Conservation (phyloP, 768 basidiomycete species). For the Tricholoma bakamatsutake region DNA sequence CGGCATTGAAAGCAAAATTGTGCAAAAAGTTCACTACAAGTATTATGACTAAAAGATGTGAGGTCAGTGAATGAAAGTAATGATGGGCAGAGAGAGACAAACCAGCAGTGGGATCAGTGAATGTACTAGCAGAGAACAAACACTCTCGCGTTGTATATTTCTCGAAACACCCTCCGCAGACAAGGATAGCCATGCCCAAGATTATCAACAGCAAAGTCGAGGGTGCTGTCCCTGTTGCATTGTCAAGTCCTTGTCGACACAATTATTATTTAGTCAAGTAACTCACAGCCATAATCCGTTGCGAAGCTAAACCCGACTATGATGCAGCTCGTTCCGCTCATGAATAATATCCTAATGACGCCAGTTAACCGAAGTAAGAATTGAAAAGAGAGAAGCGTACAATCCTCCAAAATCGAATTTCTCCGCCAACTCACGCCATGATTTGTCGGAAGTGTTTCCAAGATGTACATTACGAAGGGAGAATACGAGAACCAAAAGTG, state of each 20-base stretch:
- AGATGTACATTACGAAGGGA: constrained; percentile 58
- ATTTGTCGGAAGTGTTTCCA: constrained; percentile 37
- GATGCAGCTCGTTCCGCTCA: constrained; percentile 66
- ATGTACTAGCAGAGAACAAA: constrained; percentile 61
- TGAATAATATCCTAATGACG: constrained; percentile 56
- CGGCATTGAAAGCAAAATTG: constrained; percentile 77
- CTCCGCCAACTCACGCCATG: constrained; percentile 48
- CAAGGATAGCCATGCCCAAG: constrained; percentile 47
- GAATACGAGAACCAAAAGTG: constrained; percentile 47
- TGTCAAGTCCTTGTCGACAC: constrained; percentile 10
- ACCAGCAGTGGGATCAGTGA: constrained; percentile 59
- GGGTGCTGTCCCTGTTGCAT: constrained; percentile 52
- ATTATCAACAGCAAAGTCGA: constrained; percentile 57
- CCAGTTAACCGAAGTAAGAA: constrained; percentile 11
- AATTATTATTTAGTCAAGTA: constrained; percentile 2
- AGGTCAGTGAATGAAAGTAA: constrained; percentile 12
- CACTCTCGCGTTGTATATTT: constrained; percentile 59
- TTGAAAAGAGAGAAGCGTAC: constrained; percentile 38
- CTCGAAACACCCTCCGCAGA: constrained; percentile 64
- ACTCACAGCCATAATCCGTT: constrained; percentile 61
- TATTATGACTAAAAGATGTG: constrained; percentile 44
- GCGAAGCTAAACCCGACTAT: constrained; percentile 80
- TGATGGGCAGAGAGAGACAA: constrained; percentile 16
- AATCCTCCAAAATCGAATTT: constrained; percentile 76
- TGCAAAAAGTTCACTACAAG: constrained; percentile 73